Evolutionary conservation across 495 filamentous ascomycete genomes (phyloP).

Genomic region (Xylaria palmicola): DNA sequence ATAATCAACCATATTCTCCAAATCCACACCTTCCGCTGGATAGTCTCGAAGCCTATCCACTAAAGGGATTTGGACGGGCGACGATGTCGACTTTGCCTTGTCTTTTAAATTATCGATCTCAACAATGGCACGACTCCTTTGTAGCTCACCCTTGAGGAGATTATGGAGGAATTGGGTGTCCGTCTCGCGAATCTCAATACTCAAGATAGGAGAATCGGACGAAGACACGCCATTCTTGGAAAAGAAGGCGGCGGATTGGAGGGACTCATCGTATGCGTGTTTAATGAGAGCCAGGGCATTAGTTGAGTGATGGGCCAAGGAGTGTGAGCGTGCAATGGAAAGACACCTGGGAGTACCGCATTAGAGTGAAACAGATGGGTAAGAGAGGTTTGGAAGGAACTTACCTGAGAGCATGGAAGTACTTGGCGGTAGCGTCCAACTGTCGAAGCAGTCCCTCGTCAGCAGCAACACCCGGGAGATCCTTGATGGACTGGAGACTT

Average conservation of each 20-base stretch:
- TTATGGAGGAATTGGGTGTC: constrained; percentile 57
- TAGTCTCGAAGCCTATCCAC: constrained; percentile 75
- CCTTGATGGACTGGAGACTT: constrained; percentile 85
- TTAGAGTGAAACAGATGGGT: background rate
- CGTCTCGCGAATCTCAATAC: constrained; percentile 59
- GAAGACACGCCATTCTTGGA: constrained; percentile 24
- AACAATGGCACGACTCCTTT: constrained; percentile 77
- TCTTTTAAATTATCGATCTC: constrained; percentile 64
- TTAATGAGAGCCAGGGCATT: constrained; percentile 83
- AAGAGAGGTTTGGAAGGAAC: constrained; percentile 18
- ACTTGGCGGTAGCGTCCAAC: constrained; percentile 71
- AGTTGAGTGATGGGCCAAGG: constrained; percentile 65
- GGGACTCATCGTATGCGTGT: constrained; percentile 61
- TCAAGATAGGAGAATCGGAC: constrained; percentile 31
- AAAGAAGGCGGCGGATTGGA: constrained; percentile 37
- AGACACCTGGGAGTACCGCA: constrained; percentile 59
- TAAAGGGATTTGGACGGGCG: constrained; percentile 46
- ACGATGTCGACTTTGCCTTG: constrained; percentile 32
- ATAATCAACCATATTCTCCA: constrained; percentile 79
- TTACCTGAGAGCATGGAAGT: constrained; percentile 87
- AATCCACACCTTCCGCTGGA: constrained; percentile 62
- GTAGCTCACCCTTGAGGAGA: constrained; percentile 64
- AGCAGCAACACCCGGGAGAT: constrained; percentile 86
- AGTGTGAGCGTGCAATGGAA: constrained; percentile 81
- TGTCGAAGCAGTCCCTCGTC: constrained; percentile 74